phyloP scores from a whole-genome alignment of 169 alveolate species.

The Cryptosporidium ryanae region DNA sequence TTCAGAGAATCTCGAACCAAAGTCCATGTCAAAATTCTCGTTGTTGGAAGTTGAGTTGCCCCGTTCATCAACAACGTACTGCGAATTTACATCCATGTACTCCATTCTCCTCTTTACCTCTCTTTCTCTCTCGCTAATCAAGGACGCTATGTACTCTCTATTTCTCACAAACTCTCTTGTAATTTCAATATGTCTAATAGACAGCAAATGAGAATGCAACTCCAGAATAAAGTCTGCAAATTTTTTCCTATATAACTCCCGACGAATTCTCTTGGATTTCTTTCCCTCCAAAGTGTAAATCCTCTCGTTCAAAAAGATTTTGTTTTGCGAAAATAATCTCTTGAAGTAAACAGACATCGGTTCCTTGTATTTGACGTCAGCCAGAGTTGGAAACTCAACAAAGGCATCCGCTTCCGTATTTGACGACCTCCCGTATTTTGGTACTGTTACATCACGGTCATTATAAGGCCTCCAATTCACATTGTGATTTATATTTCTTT shows the following conservation, averaged over 20 bases:
- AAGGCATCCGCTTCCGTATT: conserved; percentile 54
- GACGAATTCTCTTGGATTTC: not conserved
- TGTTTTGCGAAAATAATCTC: not conserved
- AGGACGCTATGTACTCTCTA: conserved; percentile 9
- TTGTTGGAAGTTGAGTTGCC: too few relatives aligned
- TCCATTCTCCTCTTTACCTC: not conserved
- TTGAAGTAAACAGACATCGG: not conserved
- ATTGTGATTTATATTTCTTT: conserved; percentile 1
- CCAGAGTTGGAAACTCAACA: conserved; percentile 50
- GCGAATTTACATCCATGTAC: not conserved
- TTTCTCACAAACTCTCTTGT: conserved; percentile 30
- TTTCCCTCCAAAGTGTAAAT: too few relatives aligned
- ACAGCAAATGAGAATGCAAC: conserved; percentile 14
- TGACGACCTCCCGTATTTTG: not conserved
- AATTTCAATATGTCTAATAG: conserved; percentile 23
- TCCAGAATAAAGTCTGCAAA: not conserved
- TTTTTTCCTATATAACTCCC: not conserved
- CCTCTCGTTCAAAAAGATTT: not conserved
- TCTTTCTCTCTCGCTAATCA: conserved; percentile 1
- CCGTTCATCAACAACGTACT: too few relatives aligned
- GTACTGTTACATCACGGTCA: not conserved
- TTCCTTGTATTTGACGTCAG: not conserved
- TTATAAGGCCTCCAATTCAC: conserved; percentile 34
- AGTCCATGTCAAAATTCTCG: too few relatives aligned
- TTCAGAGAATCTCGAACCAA: too few relatives aligned